Evolutionary conservation across 2,329 filamentous ascomycete species (phyloP), one percentile per base, ranked within the genome.

Genomic region (Incumbomyces delicatus): DNA sequence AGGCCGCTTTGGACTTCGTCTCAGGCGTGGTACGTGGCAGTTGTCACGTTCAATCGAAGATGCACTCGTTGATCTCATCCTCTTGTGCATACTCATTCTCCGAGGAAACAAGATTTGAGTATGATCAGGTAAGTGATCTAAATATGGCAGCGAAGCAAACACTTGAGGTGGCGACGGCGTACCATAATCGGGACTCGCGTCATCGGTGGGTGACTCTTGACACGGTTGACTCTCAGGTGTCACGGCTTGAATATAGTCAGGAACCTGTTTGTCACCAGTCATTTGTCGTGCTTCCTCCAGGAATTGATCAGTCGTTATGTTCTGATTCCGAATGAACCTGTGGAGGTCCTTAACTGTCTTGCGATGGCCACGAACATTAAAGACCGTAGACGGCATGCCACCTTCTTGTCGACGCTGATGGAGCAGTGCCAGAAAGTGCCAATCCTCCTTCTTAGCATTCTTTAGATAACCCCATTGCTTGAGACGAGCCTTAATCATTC

Each of bases 401-500:
- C 34, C 44, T 8, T 56, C 50, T 38, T 51, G 49, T 16, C 54
- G 53, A 22, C 29, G 38, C 40, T 58, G 41, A 41, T 53, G 47
- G 16, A 58, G 44, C 14, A 56, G 47, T 18, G 52, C 50, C 14
- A 54, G 52, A 47, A 56, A 52, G 44, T 54, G 53, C 48, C 56
- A 57, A 47, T 58, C 56, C 30, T 53, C 50, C 35, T 55, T 55
- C 13, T 56, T 57, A 47, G 53, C 55, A 42, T 58, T 58, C 37
- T 58, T 58, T 40, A 46, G 49, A 38, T 53, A 53, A 38, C 51
- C 51, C 56, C 56, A 58, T 46, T 52, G 50, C 36, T 51, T 50
- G 10, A 57, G 50, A 29, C 56, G 49, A 36, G 54, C 38, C 33
- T 49, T 52, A 31, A 50, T 50, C 50, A 52, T 52, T 11, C 50